These are phyloP conservation scores for Salix dunnii DNA, from an alignment of 345 rosid species.

Conservation along the genomic window DNA sequence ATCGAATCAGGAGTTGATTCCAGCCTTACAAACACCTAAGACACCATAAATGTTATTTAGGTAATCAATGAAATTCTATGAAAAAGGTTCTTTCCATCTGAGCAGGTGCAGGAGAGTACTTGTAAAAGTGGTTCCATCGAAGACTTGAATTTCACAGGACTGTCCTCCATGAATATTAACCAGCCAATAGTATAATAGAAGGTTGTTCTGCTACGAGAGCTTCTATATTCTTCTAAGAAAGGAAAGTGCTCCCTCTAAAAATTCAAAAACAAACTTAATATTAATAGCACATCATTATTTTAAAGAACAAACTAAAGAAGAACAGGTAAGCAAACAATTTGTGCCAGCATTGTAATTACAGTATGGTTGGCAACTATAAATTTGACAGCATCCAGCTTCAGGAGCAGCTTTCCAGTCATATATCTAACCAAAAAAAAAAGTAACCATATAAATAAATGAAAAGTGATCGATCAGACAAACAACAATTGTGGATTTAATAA, in stretches of 20 bases:
- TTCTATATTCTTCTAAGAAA: slow-evolving; percentile 82
- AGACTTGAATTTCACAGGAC: slow-evolving; percentile 90
- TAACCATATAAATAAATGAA: not conserved
- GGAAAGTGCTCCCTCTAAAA: slow-evolving; percentile 93
- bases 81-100: not conserved
- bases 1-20: slow-evolving; percentile 83
- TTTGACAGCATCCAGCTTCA: slow-evolving; percentile 85
- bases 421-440: slow-evolving; percentile 46
- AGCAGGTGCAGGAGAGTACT: slow-evolving; percentile 37
- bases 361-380: slow-evolving; percentile 94
- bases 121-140: slow-evolving; percentile 93
- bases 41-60: slow-evolving; percentile 12
- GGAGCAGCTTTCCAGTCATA: slow-evolving; percentile 97
- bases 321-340: slow-evolving; percentile 13
- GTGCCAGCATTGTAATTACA: slow-evolving; percentile 42
- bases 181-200: slow-evolving; percentile 94
- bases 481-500: not conserved
- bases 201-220: slow-evolving; percentile 94
- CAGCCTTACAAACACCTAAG: slow-evolving; percentile 73
- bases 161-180: slow-evolving; percentile 96
- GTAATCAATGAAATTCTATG: not conserved
- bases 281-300: slow-evolving; percentile 2
- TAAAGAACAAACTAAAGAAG: slow-evolving; percentile 11
- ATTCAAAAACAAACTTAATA: slow-evolving; percentile 5
- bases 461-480: slow-evolving; percentile 3